Evolutionary conservation across 257 asterid genomes (phyloP), one percentile per base, ranked within the genome.

Genomic region (Gentiana macrophylla): DNA sequence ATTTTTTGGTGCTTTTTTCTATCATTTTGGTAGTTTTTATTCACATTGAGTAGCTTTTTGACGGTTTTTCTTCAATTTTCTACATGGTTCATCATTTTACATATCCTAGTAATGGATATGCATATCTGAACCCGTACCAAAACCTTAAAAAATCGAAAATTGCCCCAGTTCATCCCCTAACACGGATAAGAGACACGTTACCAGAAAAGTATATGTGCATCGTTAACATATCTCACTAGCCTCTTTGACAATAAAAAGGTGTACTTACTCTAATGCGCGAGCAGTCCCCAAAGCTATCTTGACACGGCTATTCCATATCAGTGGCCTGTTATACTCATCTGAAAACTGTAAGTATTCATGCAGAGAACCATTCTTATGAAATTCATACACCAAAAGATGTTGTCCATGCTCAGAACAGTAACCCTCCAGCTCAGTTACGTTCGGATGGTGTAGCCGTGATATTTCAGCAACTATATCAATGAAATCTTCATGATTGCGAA

Each of bases 241-340:
- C 46, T 41, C 46, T 41, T 41, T 41, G 10, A 41, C 6, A 2
- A 41, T 24, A 41, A 41, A 41, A 7, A 51, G 36, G 32, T 43
- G 2, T 61, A 68, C 95, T 66, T 74, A 91, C 98, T 91, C 96
- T 43, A 91, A 73, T 41, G 97, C 98, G 64, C 95, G 81, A 49
- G 98, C 98, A 60, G 90, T 78, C 60, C 98, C 98, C 61, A 91
- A 55, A 15, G 98, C 97, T 71, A 91, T 87, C 90, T 85, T 87
- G 65, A 91, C 95, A 24, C 98, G 84, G 65, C 63, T 78, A 68
- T 87, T 91, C 98, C 98, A 91, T 1, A 94, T 85, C 52, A 91
- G 67, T 43, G 96, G 94, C 71, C 78, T 84, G 65, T 75, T 79
- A 47, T 70, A 74, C 61, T 91, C 98, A 48, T 91, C 96, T 0